Conservation (phyloP, 2,329 filamentous ascomycete genomes). For the Stemphylium lycopersici region DNA sequence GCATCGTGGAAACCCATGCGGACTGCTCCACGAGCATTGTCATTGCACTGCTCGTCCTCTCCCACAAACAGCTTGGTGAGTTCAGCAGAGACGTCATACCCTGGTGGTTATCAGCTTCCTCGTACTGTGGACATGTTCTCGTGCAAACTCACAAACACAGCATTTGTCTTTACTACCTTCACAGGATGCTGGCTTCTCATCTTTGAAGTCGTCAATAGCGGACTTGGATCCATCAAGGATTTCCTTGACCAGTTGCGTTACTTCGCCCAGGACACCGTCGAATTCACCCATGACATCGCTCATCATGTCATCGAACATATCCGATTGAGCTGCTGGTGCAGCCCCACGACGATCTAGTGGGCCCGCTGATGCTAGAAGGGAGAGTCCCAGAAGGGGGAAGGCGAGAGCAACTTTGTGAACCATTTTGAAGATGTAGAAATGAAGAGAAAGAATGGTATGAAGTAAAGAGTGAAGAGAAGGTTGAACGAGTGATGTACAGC, state of each 20-base stretch:
- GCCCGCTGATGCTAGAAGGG: constrained; percentile 19
- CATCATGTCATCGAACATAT: constrained; percentile 29
- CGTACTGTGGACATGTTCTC: not conserved
- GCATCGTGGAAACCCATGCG: constrained; percentile 47
- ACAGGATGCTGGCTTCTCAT: constrained; percentile 31
- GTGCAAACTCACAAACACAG: constrained; percentile 35
- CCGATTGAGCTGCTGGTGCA: constrained; percentile 18
- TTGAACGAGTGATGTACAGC: not conserved
- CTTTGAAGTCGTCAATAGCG: constrained; percentile 30
- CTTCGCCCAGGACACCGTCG: constrained; percentile 18
- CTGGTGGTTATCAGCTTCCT: constrained; percentile 14
- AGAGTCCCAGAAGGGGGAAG: constrained; percentile 7
- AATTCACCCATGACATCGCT: constrained; percentile 23
- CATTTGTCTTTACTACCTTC: constrained; percentile 29
- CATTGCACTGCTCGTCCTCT: constrained; percentile 38
- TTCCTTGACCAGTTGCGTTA: constrained; percentile 36
- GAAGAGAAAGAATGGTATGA: not conserved
- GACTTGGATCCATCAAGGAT: constrained; percentile 35
- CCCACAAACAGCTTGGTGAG: constrained; percentile 35
- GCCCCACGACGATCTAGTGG: constrained; percentile 31
- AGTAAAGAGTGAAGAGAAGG: not conserved
- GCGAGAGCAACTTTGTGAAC: constrained; percentile 1
- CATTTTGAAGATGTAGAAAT: not conserved
- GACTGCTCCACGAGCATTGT: constrained; percentile 44
- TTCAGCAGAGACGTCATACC: constrained; percentile 42